Base-by-base conservation (phyloP, 805 yeast species). In the Saccharomycopsis schoenii region DNA sequence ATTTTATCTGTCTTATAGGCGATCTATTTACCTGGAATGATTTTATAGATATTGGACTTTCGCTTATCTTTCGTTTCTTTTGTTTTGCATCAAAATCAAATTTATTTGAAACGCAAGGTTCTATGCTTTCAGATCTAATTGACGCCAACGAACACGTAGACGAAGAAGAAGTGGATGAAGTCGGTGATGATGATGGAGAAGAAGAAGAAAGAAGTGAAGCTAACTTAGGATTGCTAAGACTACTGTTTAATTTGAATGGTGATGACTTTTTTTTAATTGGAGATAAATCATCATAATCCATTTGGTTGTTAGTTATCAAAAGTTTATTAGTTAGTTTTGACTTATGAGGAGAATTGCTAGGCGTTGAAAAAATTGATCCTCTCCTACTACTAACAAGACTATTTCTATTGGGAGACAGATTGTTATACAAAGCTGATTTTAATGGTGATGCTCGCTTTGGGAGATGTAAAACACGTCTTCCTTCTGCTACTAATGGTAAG, bases 371-470 rank as follows among this genome's bases (percentile, higher is more conserved):
- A 36, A 61, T 57, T 17, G 62, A 57, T 2, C 42, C 37, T 19
- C n/a, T 54, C 24, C 37, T 55, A 24, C 56, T 52, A 17, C 29
- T 40, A 10, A 52, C 41, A 21, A 19, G 9, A 15, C 37, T 58
- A 19, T 42, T 25, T 17, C 37, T 37, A 17, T 29, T 34, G 5
- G 39, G 40, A 4, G 29, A 50, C 25, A 17, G 41, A 52, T 19
- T 21, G 6, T 12, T 25, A 47, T 40, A 41, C 8, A n/a, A 34
- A 15, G 55, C 57, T 24, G 60, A 55, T 42, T 61, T 61, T 12
- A 61, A 50, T 15, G 64, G 64, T 5, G 64, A 61, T 5, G 61
- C 58, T 52, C 57, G 60, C 37, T 36, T 59, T 9, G 64, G 64
- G n/a, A 61, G 41, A 58, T 61, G 64, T 12, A 59, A 41, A 4